Evolutionary conservation across 1,139 yeast species (phyloP), one percentile per base, ranked within the genome.

Genomic region (Protomyces macrosporus): DNA sequence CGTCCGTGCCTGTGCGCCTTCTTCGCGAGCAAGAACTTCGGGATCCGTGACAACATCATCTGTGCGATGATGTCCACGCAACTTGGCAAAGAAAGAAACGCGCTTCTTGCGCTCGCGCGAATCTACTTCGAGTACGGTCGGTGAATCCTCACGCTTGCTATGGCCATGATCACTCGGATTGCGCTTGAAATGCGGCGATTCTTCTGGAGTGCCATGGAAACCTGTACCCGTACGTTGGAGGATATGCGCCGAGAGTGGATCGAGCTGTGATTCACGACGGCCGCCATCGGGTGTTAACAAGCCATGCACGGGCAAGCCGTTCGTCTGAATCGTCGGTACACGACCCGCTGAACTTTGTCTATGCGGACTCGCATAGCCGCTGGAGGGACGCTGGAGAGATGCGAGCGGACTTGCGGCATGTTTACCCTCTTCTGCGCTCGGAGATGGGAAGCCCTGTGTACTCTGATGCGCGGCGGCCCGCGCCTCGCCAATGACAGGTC

Each of bases 1-100:
- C 62, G 73, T 69, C 16, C 74, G 73, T 6, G 77, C 76, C 35
- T 72, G 69, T 70, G 74, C 73, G 9, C 77, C 78, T 63, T 75
- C 77, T 33, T 72, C 72, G 30, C 76, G 48, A 5, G 48, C 7
- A 32, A 60, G 33, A 33, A 53, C 63, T 35, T 60, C 63, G 14
- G 58, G 37, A 4, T 56, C 33, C 23, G 45, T 58, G 30, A 45
- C 32, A 6, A 36, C 40, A n/a, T 45, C 58, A 23, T 54, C 63
- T 6, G 45, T 36, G 10, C n/a, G 45, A 36, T 33, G 35, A 10
- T 54, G 45, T 4, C 63, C 63, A n/a, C 58, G 37, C 12, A 60
- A 33, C 40, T 60, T 60, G 10, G 63, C 58, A 16, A 60, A 54
- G 50, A 60, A 60, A 30, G 63, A 60, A 14, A 60, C 63, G n/a